phyloP scores from a whole-genome alignment of 768 basidiomycete species.

The Russula foetens region DNA sequence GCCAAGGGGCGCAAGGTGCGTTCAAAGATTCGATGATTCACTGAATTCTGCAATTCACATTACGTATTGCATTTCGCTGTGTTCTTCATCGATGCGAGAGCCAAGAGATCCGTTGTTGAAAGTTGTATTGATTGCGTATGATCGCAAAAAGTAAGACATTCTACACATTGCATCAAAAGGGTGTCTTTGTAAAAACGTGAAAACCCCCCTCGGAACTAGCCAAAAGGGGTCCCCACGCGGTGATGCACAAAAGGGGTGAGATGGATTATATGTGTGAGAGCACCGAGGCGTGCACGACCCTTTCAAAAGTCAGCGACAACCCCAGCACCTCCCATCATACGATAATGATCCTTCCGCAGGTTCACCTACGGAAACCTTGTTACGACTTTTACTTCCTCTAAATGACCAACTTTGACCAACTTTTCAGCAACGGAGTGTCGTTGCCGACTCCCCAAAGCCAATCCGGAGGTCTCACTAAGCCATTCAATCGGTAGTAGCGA shows the following conservation, averaged over 20 bases:
- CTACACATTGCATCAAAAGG: background rate
- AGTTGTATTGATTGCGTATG: conserved; percentile 30
- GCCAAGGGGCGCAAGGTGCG: too few relatives aligned
- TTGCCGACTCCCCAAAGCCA: too few relatives aligned
- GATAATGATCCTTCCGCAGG: conserved; percentile 72
- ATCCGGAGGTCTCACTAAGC: conserved; percentile 84
- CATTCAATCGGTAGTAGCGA: conserved; percentile 89
- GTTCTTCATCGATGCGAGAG: conserved; percentile 25
- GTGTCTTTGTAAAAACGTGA: background rate
- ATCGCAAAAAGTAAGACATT: too few relatives aligned
- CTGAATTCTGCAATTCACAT: too few relatives aligned
- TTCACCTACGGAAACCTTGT: conserved; percentile 80
- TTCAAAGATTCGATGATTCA: too few relatives aligned
- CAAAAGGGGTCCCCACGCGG: too few relatives aligned
- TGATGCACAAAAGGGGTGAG: conserved; percentile 42
- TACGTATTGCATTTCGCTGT: too few relatives aligned
- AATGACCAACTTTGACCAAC: too few relatives aligned
- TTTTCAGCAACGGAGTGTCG: too few relatives aligned
- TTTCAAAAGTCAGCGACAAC: conserved; percentile 17
- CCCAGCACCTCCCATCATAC: conserved; percentile 28
- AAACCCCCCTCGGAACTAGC: too few relatives aligned
- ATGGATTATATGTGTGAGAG: conserved; percentile 24
- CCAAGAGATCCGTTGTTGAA: conserved; percentile 51
- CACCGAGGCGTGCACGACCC: conserved; percentile 26
- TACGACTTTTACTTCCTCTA: conserved; percentile 80